Evolutionary conservation across 2,329 filamentous ascomycete species (phyloP), one percentile per base, ranked within the genome.

Genomic region (Epichloe uncinata): DNA sequence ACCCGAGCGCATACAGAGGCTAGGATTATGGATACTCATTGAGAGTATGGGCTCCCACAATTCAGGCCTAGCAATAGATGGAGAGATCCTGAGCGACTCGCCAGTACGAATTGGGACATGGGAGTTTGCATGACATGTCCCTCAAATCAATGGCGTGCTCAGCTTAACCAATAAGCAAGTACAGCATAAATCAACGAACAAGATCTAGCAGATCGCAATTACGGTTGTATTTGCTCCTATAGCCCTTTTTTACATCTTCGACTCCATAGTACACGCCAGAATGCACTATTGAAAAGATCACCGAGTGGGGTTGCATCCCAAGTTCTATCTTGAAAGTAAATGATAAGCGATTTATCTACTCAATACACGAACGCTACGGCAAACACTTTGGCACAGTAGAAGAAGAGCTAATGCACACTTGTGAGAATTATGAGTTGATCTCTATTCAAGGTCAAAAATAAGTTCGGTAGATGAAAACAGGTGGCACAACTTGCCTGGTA

Each of bases 1-100:
- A 42, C 84, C 87, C 0, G 73, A 70, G n/a, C 66, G 76, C 55
- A 69, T 72, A 51, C 67, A 66, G 33, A 67, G 66, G 9, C 75
- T 77, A 18, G 82, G 82, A 16, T 64, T 89, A 51, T 94, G 85
- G 84, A 71, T 96, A 48, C 83, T 95, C 5, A 70, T 96, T 41
- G 89, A 96, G 66, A 77, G 85, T 55, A 76, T 91, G 59, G 85
- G 81, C n/a, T 77, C 75, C 11, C 72, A 61, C 22, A 58, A 61
- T 22, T 58, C 57, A 3, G 55, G 60, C 2, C 63, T 68, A 22
- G 65, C 70, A 50, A 75, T 86, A 7, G 66, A 70, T 41, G 69
- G 77, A 2, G 79, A 75, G 55, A 57, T 79, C 7, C 64, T 75
- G 16, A 77, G 73, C 50, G 75, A 75, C 50, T 69, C 70, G 8